Evolutionary conservation across 805 yeast genomes (phyloP).

Genomic region (Kregervanrija delftensis): DNA sequence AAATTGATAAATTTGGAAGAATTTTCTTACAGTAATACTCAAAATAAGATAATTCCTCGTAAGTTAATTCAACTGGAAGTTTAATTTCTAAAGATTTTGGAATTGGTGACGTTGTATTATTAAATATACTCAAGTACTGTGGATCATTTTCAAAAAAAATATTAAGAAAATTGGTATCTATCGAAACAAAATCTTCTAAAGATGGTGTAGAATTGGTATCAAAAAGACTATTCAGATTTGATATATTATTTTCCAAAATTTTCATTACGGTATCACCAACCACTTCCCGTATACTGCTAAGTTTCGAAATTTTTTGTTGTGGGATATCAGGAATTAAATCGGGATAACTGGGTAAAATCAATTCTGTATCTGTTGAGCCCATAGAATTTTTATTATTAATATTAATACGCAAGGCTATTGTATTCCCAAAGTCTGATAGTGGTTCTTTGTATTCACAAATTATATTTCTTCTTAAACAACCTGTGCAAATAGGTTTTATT

Average conservation of each 20-base stretch:
- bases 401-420: neutral
- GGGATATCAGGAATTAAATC: neutral
- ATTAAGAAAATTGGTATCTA: constrained; percentile 9
- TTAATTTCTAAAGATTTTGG: constrained; percentile 12
- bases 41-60: constrained; percentile 26
- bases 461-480: constrained; percentile 18
- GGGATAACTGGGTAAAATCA: neutral
- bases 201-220: neutral
- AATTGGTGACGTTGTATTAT: constrained; percentile 3
- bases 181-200: constrained; percentile 5
- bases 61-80: constrained; percentile 14
- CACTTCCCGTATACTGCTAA: constrained; percentile 6
- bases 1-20: constrained; percentile 42
- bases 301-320: constrained; percentile 1
- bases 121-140: constrained; percentile 7
- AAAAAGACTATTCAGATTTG: constrained; percentile 6
- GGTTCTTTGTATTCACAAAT: constrained; percentile 14
- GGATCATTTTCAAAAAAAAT: constrained; percentile 12
- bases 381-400: too few relatives aligned
- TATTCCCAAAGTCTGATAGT: neutral
- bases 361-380: too few relatives aligned
- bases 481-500: constrained; percentile 21
- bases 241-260: constrained; percentile 8
- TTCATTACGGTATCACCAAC: constrained; percentile 12
- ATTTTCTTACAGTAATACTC: constrained; percentile 41